Conservation (phyloP, 345 rosid genomes). For the Camelina neglecta region DNA sequence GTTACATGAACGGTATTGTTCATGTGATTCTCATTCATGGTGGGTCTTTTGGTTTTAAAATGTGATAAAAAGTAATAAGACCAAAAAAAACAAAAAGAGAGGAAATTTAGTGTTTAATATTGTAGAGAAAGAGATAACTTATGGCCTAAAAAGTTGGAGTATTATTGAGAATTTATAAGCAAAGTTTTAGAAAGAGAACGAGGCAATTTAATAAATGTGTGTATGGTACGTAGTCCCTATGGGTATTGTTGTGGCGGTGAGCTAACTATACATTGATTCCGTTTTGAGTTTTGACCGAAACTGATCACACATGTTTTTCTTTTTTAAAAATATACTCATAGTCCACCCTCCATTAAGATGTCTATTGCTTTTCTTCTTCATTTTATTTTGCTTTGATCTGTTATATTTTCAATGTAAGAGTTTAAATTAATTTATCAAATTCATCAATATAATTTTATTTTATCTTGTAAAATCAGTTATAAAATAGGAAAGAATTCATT, state of each 20-base stretch:
- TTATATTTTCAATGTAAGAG: neutral
- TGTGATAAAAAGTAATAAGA: neutral
- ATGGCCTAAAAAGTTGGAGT: conserved; percentile 28
- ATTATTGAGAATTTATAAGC: conserved; percentile 34
- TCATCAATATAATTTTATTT: neutral
- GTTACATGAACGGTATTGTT: conserved; percentile 32
- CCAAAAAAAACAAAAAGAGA: neutral
- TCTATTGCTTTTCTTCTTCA: neutral
- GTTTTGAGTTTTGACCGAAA: neutral
- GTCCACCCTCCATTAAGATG: neutral
- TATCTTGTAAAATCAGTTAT: neutral
- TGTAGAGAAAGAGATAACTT: conserved; percentile 25
- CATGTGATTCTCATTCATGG: conserved; percentile 38
- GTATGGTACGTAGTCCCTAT: conserved; percentile 16
- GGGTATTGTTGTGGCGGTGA: conserved; percentile 43
- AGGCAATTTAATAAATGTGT: conserved; percentile 13
- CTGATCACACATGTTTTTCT: neutral
- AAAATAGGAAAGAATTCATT: neutral
- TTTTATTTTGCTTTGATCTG: neutral
- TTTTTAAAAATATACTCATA: too few relatives aligned
- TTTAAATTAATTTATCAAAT: neutral
- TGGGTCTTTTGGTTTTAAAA: conserved; percentile 10
- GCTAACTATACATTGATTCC: conserved; percentile 35
- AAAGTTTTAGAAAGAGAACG: conserved; percentile 23
- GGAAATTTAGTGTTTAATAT: neutral